phyloP scores from a whole-genome alignment of 352 stramenopile genomes.

The Elongisporangium anandrum region DNA sequence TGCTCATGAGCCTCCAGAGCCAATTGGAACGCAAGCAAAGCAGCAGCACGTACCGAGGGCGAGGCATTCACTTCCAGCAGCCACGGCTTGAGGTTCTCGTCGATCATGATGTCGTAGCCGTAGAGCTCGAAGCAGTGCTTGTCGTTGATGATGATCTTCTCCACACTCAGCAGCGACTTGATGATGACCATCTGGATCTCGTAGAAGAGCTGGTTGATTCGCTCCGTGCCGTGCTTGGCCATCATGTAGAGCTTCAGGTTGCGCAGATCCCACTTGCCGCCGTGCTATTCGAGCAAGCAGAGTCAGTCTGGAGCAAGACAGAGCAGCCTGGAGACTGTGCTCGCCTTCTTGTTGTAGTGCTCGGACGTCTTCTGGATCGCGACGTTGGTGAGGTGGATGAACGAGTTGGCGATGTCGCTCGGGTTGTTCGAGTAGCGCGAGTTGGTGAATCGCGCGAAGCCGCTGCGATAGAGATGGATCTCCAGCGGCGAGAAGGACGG shows the following conservation, averaged over 20 bases:
- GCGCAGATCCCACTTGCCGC: slow-evolving; percentile 90
- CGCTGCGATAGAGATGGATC: slow-evolving; percentile 90
- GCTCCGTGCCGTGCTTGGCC: slow-evolving; percentile 74
- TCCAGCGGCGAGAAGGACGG: slow-evolving; percentile 89
- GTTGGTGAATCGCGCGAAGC: slow-evolving; percentile 91
- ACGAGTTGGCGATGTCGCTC: slow-evolving; percentile 88
- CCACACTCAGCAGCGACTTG: slow-evolving; percentile 81
- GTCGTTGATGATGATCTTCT: slow-evolving; percentile 95
- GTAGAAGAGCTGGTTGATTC: slow-evolving; percentile 85
- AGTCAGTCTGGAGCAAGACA: not conserved
- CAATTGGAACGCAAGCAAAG: not conserved
- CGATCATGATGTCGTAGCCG: slow-evolving; percentile 92
- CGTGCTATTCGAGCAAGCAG: slow-evolving; percentile 35
- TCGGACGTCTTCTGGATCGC: slow-evolving; percentile 94
- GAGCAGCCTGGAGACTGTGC: not conserved
- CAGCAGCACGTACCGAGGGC: slow-evolving; percentile 55
- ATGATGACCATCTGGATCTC: slow-evolving; percentile 90
- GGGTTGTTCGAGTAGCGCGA: slow-evolving; percentile 88
- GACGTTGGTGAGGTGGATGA: slow-evolving; percentile 94
- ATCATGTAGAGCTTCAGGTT: slow-evolving; percentile 92
- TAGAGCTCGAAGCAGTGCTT: slow-evolving; percentile 96
- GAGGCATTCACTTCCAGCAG: slow-evolving; percentile 93
- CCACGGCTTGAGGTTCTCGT: slow-evolving; percentile 90
- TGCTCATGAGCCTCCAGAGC: not conserved
- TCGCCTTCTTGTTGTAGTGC: slow-evolving; percentile 88